Evolutionary conservation across 768 basidiomycete species (phyloP).

Genomic region (Collybiopsis confluens): DNA sequence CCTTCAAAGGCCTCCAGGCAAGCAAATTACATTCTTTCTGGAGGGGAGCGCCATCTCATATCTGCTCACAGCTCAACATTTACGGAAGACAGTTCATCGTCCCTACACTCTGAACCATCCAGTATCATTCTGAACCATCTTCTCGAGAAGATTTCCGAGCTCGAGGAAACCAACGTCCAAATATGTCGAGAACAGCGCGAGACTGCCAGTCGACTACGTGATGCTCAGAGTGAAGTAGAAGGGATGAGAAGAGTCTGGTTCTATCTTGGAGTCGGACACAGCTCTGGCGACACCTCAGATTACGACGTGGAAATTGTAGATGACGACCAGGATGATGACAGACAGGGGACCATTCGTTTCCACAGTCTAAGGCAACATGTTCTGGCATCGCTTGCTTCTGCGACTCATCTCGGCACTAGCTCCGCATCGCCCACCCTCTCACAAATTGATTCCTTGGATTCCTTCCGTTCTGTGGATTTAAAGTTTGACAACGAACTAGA

Average conservation of each 20-base stretch:
- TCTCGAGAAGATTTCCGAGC: slow-evolving; percentile 68
- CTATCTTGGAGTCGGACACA: slow-evolving; percentile 42
- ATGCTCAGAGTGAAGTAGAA: slow-evolving; percentile 69
- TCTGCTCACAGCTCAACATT: background rate
- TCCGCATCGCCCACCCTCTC: background rate
- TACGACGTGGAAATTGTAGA: slow-evolving; percentile 42
- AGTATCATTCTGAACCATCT: slow-evolving; percentile 36
- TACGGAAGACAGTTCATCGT: background rate
- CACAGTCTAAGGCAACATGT: slow-evolving; percentile 32
- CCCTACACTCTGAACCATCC: background rate
- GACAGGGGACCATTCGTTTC: slow-evolving; percentile 38
- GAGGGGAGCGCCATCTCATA: background rate
- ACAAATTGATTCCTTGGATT: background rate
- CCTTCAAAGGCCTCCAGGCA: background rate
- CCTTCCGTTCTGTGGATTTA: background rate
- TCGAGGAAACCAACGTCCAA: slow-evolving; percentile 67
- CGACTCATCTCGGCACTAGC: background rate
- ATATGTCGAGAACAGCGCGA: slow-evolving; percentile 63
- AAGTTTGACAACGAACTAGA: background rate
- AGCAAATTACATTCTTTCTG: background rate
- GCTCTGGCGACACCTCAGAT: slow-evolving; percentile 24
- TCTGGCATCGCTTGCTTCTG: background rate
- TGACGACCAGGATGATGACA: background rate
- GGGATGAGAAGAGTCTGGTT: slow-evolving; percentile 70
- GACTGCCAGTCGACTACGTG: slow-evolving; percentile 58